Base-by-base conservation (phyloP, 2,329 filamentous ascomycete genomes). In the Pseudogymnoascus pannorum region DNA sequence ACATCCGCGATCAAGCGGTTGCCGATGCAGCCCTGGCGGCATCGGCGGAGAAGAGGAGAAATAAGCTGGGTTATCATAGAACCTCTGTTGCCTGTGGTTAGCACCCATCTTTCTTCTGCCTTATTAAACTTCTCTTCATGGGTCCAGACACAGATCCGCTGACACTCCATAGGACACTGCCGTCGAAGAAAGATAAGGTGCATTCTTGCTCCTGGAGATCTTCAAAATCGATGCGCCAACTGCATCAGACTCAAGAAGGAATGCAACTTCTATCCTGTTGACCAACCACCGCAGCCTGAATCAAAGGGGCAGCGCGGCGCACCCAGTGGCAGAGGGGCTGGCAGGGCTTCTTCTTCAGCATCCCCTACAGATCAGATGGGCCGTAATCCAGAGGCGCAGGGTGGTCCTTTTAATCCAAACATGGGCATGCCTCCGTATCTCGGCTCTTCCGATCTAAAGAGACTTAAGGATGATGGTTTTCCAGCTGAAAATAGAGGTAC, bases 61-160 rank as follows among this genome's bases (percentile, higher is more conserved):
- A 96, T 75, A 97, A 96, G 76, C 81, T 97, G 64, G 93, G 93
- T 38, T 97, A 97, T 73, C 93, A 97, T 77, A 86, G 93, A 71
- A 96, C 92, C 35, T 95, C 92, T 48, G 91, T 97, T 68, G 94
- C 93, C 68, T 97, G 93, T 78, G 89, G 93, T 97, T 83, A 84
- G 92, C 86, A 62, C 42, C 63, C 29, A 33, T 58, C 51, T 51
- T 11, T 38, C 51, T 38, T 59, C 57, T 60, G 44, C 16, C 20
- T 57, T 61, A 20, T 33, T 67, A 44, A 60, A 42, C 38, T 61
- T 48, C 57, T 57, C 33, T 48, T 40, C 42, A 20, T 61, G n/a
- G 40, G 33, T 31, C 14, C 14, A n/a, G n/a, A n/a, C n/a, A 58
- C 58, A 9, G 18, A 44, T 29, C 58, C 33, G 66, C 66, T 69